Conservation (phyloP, 1,284 basidiomycete genomes). For the Boletus sp. region DNA sequence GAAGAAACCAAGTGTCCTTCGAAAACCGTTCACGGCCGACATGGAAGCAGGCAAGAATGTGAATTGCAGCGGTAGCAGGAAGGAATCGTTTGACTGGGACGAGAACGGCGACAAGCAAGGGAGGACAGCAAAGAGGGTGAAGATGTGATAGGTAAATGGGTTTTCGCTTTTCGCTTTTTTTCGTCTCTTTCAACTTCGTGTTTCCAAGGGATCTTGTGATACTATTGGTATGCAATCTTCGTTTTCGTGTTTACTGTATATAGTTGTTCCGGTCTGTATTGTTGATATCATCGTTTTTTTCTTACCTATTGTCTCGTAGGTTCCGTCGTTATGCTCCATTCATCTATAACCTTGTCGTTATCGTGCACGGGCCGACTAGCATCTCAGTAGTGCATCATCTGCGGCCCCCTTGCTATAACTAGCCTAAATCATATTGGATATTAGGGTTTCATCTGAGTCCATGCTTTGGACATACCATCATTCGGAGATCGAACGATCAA, state of each 20-base stretch:
- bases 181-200: constrained; percentile 10
- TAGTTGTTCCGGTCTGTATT: constrained; percentile 1
- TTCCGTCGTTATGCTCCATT: background rate
- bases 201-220: constrained; percentile 17
- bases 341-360: background rate
- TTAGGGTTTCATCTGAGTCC: too few species aligned
- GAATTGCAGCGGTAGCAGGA: background rate
- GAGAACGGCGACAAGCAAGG: constrained; percentile 8
- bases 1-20: constrained; percentile 36
- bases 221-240: constrained; percentile 14
- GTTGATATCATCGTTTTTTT: background rate
- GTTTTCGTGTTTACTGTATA: constrained; percentile 15
- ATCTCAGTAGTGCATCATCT: too few species aligned
- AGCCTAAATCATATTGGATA: too few species aligned
- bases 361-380: too few species aligned
- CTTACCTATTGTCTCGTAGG: background rate
- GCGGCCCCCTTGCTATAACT: too few species aligned
- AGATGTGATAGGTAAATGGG: constrained; percentile 8
- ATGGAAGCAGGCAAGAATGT: constrained; percentile 8
- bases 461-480: too few species aligned
- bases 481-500: too few species aligned
- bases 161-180: background rate
- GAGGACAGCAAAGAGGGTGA: constrained; percentile 25
- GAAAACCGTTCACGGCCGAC: constrained; percentile 3
- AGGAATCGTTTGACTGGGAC: constrained; percentile 3